Conservation (phyloP, 2,329 filamentous ascomycete genomes). For the Apiospora saccharicola region DNA sequence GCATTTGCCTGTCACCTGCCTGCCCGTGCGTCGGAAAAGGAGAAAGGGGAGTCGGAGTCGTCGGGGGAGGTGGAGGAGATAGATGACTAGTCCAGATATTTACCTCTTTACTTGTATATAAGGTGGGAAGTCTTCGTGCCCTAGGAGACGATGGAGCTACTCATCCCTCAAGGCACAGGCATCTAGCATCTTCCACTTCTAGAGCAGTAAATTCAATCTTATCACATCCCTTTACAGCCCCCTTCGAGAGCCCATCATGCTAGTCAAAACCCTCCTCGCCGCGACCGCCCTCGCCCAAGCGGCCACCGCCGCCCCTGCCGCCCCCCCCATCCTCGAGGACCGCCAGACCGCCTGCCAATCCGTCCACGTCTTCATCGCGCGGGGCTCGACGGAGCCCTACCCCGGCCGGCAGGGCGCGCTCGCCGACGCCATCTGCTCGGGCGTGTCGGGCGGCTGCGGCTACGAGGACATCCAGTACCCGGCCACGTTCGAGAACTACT, state of each 20-base stretch:
- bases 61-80: not conserved
- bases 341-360: slow-evolving; percentile 23
- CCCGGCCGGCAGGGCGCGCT: slow-evolving; percentile 23
- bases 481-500: slow-evolving; percentile 23
- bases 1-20: not conserved
- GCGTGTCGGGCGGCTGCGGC: slow-evolving; percentile 24
- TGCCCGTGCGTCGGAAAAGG: not conserved
- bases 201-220: not conserved
- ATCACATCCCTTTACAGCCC: too few relatives aligned
- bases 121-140: not conserved
- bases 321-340: not conserved
- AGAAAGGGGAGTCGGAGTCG: not conserved
- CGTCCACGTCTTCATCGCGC: slow-evolving; percentile 23
- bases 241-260: slow-evolving; percentile 2
- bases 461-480: slow-evolving; percentile 24
- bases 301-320: slow-evolving; percentile 23
- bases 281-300: slow-evolving; percentile 15
- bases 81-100: too few relatives aligned
- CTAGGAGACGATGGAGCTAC: not conserved
- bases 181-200: not conserved
- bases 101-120: not conserved
- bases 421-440: slow-evolving; percentile 14
- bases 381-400: slow-evolving; percentile 18
- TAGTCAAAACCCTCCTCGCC: slow-evolving; percentile 23
- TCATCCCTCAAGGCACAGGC: not conserved